Base-by-base conservation (phyloP, 192 early-diverging fungal species). In the Geranomyces michiganensis region DNA sequence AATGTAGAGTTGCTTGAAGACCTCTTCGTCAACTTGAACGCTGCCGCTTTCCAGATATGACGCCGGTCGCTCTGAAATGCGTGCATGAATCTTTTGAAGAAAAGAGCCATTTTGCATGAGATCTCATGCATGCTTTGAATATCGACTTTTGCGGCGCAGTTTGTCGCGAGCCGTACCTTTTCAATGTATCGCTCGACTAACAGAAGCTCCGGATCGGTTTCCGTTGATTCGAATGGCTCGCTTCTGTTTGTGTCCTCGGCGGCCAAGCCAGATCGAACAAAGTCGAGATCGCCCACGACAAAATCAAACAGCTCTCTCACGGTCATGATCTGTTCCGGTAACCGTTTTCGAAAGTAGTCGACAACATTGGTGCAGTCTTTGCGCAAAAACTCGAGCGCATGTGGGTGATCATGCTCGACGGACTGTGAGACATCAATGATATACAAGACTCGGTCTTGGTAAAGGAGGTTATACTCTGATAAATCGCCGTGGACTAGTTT, bases 401-500 rank as follows among this genome's bases (percentile, higher is more conserved):
- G 91, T 33, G 96, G 96, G 72, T 99, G 96, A 66, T 99, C 95
- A 74, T 99, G 96, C 72, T 99, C 96, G 14, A 99, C 95, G 0
- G 95, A 96, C 79, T 97, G 96, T 7, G 96, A 99, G 10, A 99
- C 96, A 76, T 99, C 96, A 68, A 99, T 99, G 51, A 96, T 91
- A 62, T 94, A 96, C 26, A 98, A 78, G 19, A 76, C 81, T 22
- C 85, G 83, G 41, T 90, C 88, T 70, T 96, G 89, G 78, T 82
- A 95, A 73, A 99, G 82, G 21, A 99, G 86, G 73, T 99, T 99
- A 83, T 99, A 99, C 80, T 99, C 96, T 81, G 89, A 91, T 65
- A 99, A 80, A 92, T 99, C 96, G 14, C 94, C 96, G 72, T 99
- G 96, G 4, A 99, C 96, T n/a, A 99, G 78, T 27, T 86, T 85